phyloP scores from a whole-genome alignment of 768 basidiomycete genomes.

The Leccinum fibrillosum region DNA sequence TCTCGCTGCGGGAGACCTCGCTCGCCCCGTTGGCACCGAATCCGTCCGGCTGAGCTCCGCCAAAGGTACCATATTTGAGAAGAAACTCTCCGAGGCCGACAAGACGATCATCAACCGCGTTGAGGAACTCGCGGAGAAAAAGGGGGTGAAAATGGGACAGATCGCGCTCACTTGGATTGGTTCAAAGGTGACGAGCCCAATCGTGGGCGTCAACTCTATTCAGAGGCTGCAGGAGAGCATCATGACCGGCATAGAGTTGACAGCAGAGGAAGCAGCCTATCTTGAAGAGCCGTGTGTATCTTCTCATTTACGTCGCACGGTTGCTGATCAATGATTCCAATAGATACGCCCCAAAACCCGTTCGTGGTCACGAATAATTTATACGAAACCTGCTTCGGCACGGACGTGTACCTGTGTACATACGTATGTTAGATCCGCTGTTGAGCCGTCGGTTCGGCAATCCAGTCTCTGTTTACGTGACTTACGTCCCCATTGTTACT shows the following conservation, averaged over 20 bases:
- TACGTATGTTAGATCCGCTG: background rate
- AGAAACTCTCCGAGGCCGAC: conserved; percentile 30
- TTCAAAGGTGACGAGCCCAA: conserved; percentile 42
- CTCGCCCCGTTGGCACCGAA: conserved; percentile 32
- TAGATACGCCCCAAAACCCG: conserved; percentile 19
- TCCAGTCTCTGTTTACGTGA: too few species aligned
- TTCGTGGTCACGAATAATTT: conserved; percentile 17
- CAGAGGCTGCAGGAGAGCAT: conserved; percentile 31
- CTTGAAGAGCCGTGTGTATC: conserved; percentile 26
- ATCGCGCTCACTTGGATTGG: conserved; percentile 44
- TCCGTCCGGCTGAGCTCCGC: conserved; percentile 19
- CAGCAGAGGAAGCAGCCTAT: conserved; percentile 26
- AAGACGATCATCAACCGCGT: conserved; percentile 39
- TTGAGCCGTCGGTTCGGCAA: background rate
- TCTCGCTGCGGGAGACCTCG: conserved; percentile 37
- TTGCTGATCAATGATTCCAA: background rate
- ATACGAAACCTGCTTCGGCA: background rate
- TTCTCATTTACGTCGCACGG: background rate
- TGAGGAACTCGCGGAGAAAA: conserved; percentile 40
- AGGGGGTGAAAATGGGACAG: conserved; percentile 41
- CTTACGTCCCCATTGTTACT: too few species aligned
- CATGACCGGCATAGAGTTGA: conserved; percentile 21
- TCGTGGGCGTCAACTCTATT: conserved; percentile 40
- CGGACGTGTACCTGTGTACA: background rate
- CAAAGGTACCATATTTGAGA: conserved; percentile 30